Conservation (phyloP, 1,284 basidiomycete genomes). For the Puccinia horiana region DNA sequence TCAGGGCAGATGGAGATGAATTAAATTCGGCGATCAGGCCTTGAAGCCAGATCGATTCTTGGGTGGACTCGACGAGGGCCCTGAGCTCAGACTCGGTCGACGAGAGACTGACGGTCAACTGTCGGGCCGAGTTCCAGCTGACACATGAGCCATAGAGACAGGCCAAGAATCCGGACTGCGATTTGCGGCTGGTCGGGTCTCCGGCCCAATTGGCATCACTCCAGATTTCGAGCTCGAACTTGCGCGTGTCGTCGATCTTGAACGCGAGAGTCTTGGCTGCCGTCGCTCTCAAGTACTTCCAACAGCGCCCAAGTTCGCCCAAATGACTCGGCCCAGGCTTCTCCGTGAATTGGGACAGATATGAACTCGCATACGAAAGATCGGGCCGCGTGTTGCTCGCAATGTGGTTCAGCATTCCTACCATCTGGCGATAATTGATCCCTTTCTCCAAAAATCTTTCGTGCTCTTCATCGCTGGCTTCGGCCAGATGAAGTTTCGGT, state of each 20-base stretch:
- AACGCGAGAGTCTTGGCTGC: neutral
- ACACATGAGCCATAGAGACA: neutral
- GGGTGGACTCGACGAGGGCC: neutral
- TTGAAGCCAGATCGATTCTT: slow-evolving; percentile 6
- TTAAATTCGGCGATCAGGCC: neutral
- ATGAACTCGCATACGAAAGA: neutral
- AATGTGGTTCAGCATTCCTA: slow-evolving; percentile 3
- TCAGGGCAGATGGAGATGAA: neutral
- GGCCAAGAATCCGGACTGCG: slow-evolving; percentile 5
- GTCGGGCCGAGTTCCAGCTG: slow-evolving; percentile 4
- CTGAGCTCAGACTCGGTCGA: slow-evolving; percentile 12
- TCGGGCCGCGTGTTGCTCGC: slow-evolving; percentile 5
- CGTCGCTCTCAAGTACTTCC: neutral
- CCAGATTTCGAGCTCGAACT: neutral
- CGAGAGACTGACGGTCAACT: neutral
- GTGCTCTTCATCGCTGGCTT: slow-evolving; percentile 9
- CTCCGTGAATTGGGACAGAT: neutral
- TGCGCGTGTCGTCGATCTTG: neutral
- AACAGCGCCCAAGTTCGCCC: neutral
- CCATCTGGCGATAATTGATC: neutral
- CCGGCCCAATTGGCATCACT: slow-evolving; percentile 31
- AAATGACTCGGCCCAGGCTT: slow-evolving; percentile 7
- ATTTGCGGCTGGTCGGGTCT: neutral
- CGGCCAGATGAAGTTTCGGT: neutral
- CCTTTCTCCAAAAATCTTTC: neutral